Base-by-base conservation (phyloP, 2,329 filamentous ascomycete genomes). In the Xylaria sp. region DNA sequence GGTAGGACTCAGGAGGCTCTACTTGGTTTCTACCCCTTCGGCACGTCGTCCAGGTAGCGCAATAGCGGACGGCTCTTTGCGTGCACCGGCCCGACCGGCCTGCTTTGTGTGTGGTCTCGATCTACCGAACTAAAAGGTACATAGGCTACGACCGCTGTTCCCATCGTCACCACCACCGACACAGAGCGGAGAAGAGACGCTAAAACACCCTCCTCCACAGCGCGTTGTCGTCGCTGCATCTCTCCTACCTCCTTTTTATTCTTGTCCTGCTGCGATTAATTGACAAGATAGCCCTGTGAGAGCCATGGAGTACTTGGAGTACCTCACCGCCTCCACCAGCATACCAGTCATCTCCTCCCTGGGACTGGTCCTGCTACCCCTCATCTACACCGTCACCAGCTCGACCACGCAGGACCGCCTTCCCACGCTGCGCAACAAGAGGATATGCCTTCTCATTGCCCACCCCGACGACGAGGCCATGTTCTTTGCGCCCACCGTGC, bases 381-480 rank as follows among this genome's bases (percentile, higher is more conserved):
- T 83, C 64, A 78, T 89, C 57, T 89, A 89, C 82, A 82, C 84
- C 71, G 86, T 86, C 79, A 84, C 84, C 3, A 83, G 81, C 32
- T 80, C 81, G 51, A 77, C 83, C n/a, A 80, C 84, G 51, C 81
- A 83, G 70, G 75, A 82, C 32, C 82, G 86, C 39, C 88, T 93
- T 74, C 92, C 93, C 3, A 87, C 84, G 54, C 84, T 98, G 72
- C 86, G 85, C 75, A 91, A 93, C 83, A 97, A 97, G 86, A 90
- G 93, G 77, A 94, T 99, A 78, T 92, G 93, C 79, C 88, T 99
- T 63, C 86, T 99, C 65, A 98, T 99, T 77, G 96, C 96, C 25
- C 96, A 99, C 82, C 96, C 96, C 0, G 96, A 99, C 82, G 96
- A 99, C 78, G 96, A 99, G 84, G 96, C 95, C 80, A 99, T 99